Conservation (phyloP, 306 rosid genomes). For the Casuarina equisetifolia region DNA sequence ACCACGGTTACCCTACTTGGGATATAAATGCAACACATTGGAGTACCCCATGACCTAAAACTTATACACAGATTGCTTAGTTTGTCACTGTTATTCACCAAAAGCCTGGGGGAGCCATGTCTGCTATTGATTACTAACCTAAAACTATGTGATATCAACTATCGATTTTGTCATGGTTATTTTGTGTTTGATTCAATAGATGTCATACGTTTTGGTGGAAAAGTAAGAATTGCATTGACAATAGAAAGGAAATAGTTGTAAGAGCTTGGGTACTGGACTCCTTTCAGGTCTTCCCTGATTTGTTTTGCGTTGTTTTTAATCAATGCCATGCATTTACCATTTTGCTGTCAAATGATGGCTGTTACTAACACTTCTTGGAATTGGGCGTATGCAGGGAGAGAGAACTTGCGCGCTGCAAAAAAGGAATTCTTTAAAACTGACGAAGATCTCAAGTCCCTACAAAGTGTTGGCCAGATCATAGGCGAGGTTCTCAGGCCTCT, state of each 20-base stretch:
- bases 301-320: neutral
- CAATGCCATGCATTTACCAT: neutral
- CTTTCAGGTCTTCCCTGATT: neutral
- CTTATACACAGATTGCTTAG: neutral
- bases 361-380: neutral
- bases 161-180: too few species aligned
- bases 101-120: neutral
- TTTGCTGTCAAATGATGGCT: neutral
- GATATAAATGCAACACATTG: too few species aligned
- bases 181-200: neutral
- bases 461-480: slow-evolving; percentile 58
- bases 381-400: slow-evolving; percentile 42
- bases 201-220: neutral
- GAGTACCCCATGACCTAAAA: neutral
- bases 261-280: neutral
- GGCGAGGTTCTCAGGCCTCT: slow-evolving; percentile 70
- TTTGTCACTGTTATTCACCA: too few species aligned
- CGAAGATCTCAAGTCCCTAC: slow-evolving; percentile 61
- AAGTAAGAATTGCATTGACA: neutral
- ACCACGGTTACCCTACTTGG: too few species aligned
- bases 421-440: slow-evolving; percentile 59
- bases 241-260: neutral
- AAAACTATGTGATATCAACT: neutral
- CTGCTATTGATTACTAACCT: neutral
- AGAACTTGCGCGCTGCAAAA: slow-evolving; percentile 45